These are phyloP conservation scores for Colletotrichum noveboracense DNA, from an alignment of 2,329 filamentous ascomycete species.

Conservation along the genomic window DNA sequence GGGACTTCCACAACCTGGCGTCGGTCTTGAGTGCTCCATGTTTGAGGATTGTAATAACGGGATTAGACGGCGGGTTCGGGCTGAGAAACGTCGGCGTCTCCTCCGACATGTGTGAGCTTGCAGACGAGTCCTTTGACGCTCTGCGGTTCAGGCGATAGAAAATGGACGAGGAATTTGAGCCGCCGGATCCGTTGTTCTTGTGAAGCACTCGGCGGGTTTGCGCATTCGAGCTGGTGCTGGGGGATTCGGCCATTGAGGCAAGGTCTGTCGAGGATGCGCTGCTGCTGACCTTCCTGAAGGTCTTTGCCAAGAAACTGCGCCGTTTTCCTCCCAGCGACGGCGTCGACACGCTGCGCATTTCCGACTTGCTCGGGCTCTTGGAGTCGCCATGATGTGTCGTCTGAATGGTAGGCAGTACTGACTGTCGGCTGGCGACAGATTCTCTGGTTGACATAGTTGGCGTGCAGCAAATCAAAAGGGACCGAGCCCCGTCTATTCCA, in stretches of 20 bases:
- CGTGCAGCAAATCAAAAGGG: background rate
- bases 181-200: constrained; percentile 33
- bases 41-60: constrained; percentile 45
- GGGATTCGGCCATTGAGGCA: background rate
- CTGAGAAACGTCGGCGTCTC: constrained; percentile 13
- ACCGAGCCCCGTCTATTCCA: constrained; percentile 7
- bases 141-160: constrained; percentile 46
- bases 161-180: constrained; percentile 34
- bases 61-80: constrained; percentile 32
- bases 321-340: constrained; percentile 14
- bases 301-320: constrained; percentile 22
- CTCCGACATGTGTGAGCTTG: constrained; percentile 27
- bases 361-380: background rate
- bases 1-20: constrained; percentile 52
- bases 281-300: constrained; percentile 24
- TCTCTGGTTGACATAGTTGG: constrained; percentile 16
- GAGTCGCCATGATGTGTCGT: constrained; percentile 20
- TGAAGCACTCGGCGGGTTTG: constrained; percentile 30
- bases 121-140: constrained; percentile 41
- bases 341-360: constrained; percentile 13
- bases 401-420: constrained; percentile 19
- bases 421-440: constrained; percentile 13
- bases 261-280: constrained; percentile 19
- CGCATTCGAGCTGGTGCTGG: background rate
- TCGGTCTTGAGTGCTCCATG: constrained; percentile 56